Base-by-base conservation (phyloP, 2,329 filamentous ascomycete species). In the Nemania sp. region DNA sequence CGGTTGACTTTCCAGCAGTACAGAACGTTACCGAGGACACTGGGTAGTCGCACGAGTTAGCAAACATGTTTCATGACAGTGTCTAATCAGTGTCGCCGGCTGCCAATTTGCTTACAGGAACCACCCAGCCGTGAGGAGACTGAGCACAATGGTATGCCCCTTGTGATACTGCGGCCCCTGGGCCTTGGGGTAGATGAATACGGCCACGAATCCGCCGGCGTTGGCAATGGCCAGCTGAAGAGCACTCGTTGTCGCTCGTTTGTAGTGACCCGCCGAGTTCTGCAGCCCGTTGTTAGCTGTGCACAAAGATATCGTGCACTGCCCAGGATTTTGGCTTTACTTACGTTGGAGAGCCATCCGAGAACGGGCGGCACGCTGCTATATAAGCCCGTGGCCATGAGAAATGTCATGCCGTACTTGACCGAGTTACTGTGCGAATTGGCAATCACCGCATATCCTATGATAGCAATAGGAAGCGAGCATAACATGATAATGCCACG, bases 231-330 rank as follows among this genome's bases (percentile, higher is more conserved):
- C 80, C 22, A 89, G 73, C 67, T 89, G 85, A 61, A 88, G 63
- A 0, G 81, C 86, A 1, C 80, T 81, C 0, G 85, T 86, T 0
- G 86, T 88, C 0, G 86, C 86, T 12, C 86, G 74, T 67, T 89
- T 89, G 64, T 88, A 89, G 64, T 89, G 86, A 0, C 82, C 84
- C 0, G 84, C 83, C 0, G 80, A 84, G 65, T 88, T 88, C 65
- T 67, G 14, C 17, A 37, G 26, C 4, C 12, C 22, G 9, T 54
- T 28, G 31, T 65, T 44, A 63, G 59, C 42, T 11, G 6, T 19
- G 19, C 24, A 14, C 24, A 1, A 20, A 28, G 43, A 15, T 8
- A 9, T 26, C 9, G 19, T 2, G 31, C 22, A 12, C 5, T 9
- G 8, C 26, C 14, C 2, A 20, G 24, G 33, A 36, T 39, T 5